Evolutionary conservation across 257 asterid genomes (phyloP).

Genomic region (Plantago ovata): DNA sequence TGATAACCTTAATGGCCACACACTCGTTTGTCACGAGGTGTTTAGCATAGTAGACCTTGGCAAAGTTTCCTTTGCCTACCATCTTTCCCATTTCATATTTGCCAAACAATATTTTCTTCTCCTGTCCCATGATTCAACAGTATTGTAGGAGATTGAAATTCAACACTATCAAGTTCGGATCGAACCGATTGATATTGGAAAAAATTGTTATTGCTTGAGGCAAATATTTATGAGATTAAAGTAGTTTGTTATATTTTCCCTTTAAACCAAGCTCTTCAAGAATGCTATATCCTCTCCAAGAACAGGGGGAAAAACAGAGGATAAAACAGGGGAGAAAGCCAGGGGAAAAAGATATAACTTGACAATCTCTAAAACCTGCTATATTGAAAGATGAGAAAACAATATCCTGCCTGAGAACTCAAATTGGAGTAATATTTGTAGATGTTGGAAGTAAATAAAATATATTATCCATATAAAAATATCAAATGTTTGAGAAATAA

Average conservation of each 20-base stretch:
- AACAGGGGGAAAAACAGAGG: too few species aligned
- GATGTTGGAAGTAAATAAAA: constrained; percentile 15
- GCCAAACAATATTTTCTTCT: constrained; percentile 40
- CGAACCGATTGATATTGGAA: constrained; percentile 7
- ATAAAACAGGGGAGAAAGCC: neutral
- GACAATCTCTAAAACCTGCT: neutral
- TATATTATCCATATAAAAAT: constrained; percentile 9
- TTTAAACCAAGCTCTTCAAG: neutral
- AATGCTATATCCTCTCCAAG: neutral
- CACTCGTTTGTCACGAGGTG: constrained; percentile 33
- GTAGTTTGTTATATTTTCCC: neutral
- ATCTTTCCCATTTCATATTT: constrained; percentile 52
- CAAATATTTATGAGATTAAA: neutral
- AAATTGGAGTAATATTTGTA: constrained; percentile 22
- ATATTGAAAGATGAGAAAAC: neutral
- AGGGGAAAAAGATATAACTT: neutral
- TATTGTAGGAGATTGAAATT: neutral
- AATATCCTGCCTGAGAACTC: constrained; percentile 4
- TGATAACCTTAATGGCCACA: constrained; percentile 64
- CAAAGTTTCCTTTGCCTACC: constrained; percentile 57
- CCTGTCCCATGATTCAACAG: constrained; percentile 24
- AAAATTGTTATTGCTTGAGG: neutral
- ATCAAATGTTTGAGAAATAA: neutral
- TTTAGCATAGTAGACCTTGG: constrained; percentile 47
- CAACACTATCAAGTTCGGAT: constrained; percentile 16